These are phyloP conservation scores for Pavlovales sp. DNA, from an alignment of 208 protist genomes.

Conservation along the genomic window DNA sequence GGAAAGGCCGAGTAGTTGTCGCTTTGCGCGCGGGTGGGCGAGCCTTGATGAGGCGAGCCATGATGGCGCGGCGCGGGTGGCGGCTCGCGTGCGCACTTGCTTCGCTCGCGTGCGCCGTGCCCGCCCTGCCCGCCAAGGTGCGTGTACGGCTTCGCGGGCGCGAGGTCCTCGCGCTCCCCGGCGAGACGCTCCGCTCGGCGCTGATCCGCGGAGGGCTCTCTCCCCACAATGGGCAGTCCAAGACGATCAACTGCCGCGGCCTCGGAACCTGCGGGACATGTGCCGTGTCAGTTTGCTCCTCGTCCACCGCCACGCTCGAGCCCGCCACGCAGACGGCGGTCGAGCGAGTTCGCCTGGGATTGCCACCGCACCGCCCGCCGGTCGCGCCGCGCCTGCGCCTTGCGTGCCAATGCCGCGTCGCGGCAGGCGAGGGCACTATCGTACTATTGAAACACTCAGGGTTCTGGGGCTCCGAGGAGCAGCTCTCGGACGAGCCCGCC, in stretches of 20 bases:
- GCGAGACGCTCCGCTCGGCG: slow-evolving; percentile 25
- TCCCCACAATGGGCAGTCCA: slow-evolving; percentile 17
- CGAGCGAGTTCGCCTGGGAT: not conserved
- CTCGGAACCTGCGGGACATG: slow-evolving; percentile 46
- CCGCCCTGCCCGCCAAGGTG: not conserved
- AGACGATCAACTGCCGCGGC: slow-evolving; percentile 46
- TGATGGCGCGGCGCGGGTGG: too few relatives aligned
- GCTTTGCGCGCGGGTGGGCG: too few relatives aligned
- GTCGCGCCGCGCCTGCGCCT: not conserved
- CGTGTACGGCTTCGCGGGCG: not conserved
- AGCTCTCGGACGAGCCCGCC: not conserved
- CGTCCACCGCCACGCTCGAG: not conserved
- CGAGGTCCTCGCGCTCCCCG: not conserved
- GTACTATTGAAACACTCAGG: not conserved
- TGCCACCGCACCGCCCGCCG: slow-evolving; percentile 5
- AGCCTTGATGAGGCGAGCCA: too few relatives aligned
- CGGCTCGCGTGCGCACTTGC: too few relatives aligned
- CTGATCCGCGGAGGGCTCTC: slow-evolving; percentile 4
- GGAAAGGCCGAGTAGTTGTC: too few relatives aligned
- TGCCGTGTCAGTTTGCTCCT: not conserved
- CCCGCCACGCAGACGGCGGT: not conserved
- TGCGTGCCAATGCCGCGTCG: slow-evolving; percentile 24
- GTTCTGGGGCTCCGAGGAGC: slow-evolving; percentile 29
- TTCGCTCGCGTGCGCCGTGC: too few relatives aligned
- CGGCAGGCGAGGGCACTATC: too few relatives aligned